Conservation (phyloP, 768 basidiomycete species). For the Tricholoma matsutake region DNA sequence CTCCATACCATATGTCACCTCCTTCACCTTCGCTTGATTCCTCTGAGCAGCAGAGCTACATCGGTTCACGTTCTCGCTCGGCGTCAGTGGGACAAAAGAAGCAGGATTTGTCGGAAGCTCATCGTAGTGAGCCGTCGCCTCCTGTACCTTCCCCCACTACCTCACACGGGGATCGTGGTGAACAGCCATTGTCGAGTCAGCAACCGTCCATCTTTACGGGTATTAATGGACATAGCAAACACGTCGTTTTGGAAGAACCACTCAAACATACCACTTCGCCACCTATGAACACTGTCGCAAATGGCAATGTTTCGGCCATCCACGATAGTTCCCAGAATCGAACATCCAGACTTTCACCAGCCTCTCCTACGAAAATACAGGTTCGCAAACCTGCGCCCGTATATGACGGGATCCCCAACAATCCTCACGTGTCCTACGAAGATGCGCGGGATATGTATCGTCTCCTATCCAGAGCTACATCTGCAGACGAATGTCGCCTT, state of each 20-base stretch:
- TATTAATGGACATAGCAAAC: slow-evolving; percentile 7
- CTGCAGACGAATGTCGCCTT: slow-evolving; percentile 79
- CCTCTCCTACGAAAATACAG: slow-evolving; percentile 5
- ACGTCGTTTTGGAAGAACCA: not conserved
- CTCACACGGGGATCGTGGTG: slow-evolving; percentile 5
- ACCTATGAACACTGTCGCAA: slow-evolving; percentile 1
- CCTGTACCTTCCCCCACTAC: not conserved
- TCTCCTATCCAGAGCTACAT: slow-evolving; percentile 64
- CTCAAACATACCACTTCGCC: slow-evolving; percentile 1
- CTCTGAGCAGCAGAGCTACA: slow-evolving; percentile 32
- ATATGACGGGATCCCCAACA: slow-evolving; percentile 11
- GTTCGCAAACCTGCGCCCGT: slow-evolving; percentile 18
- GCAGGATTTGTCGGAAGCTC: slow-evolving; percentile 11
- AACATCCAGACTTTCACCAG: slow-evolving; percentile 2
- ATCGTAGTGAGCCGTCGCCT: not conserved
- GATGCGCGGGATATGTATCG: slow-evolving; percentile 66
- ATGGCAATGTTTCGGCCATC: not conserved
- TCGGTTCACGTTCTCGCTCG: slow-evolving; percentile 22
- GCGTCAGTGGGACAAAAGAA: slow-evolving; percentile 27
- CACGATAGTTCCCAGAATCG: not conserved
- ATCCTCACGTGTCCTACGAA: slow-evolving; percentile 32
- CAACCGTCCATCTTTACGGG: slow-evolving; percentile 2
- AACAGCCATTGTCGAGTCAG: slow-evolving; percentile 3
- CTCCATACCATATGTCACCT: slow-evolving; percentile 43
- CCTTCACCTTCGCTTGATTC: slow-evolving; percentile 43